Conservation (phyloP, 169 alveolate genomes). For the Cryptosporidium viatorum region DNA sequence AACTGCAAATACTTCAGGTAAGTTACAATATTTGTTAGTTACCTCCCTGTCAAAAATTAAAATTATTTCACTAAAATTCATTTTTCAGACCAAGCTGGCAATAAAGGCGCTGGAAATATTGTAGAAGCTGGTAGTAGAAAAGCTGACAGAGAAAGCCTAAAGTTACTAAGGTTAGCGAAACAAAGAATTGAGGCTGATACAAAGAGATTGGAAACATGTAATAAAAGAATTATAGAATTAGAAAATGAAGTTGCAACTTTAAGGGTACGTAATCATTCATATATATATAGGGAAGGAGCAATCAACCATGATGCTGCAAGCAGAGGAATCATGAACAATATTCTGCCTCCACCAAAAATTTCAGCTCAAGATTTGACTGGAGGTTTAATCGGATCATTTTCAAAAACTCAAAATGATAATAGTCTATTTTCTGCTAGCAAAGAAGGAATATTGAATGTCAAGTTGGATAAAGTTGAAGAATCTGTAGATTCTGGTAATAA, state of each 20-base stretch:
- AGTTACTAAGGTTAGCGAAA: constrained; percentile 79
- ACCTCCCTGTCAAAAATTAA: not conserved
- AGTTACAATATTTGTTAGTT: not conserved
- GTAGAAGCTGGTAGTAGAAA: constrained; percentile 69
- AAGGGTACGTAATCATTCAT: constrained; percentile 76
- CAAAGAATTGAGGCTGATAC: constrained; percentile 83
- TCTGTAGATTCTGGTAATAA: not conserved
- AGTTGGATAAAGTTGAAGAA: not conserved
- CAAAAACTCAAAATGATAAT: constrained; percentile 2
- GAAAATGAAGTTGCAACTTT: constrained; percentile 73
- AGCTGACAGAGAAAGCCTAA: constrained; percentile 80
- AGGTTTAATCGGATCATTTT: constrained; percentile 15
- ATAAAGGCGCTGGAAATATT: constrained; percentile 72
- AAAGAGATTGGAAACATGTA: constrained; percentile 75
- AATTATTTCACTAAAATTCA: not conserved
- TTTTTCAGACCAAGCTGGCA: constrained; percentile 47
- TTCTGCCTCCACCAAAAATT: constrained; percentile 48
- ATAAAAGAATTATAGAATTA: constrained; percentile 53
- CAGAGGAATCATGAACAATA: constrained; percentile 25
- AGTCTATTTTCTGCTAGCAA: not conserved
- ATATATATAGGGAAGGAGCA: constrained; percentile 68
- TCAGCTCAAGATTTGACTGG: constrained; percentile 12
- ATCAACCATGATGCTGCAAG: constrained; percentile 33
- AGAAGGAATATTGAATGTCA: not conserved
- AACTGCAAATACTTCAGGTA: constrained; percentile 6